phyloP scores from a whole-genome alignment of 2,329 filamentous ascomycete species.

The Davidsoniella neocaledoniae region DNA sequence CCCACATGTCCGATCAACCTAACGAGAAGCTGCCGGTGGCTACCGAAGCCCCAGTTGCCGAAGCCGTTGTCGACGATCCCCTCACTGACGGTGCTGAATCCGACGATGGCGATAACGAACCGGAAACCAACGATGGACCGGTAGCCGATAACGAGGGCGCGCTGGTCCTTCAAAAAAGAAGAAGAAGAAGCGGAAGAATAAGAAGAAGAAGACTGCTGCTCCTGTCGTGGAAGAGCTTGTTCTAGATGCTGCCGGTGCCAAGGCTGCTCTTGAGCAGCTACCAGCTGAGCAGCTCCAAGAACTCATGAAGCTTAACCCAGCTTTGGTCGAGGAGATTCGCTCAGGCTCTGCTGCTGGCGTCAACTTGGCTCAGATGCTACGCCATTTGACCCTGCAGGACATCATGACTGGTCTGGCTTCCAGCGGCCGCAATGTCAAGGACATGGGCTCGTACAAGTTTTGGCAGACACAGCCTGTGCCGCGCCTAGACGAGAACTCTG shows the following conservation, averaged over 20 bases:
- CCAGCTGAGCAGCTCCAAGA: slow-evolving; percentile 43
- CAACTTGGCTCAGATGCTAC: slow-evolving; percentile 35
- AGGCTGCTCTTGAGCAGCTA: slow-evolving; percentile 36
- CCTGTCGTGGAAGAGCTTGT: slow-evolving; percentile 26
- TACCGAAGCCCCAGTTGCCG: slow-evolving; percentile 24
- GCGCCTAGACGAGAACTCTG: slow-evolving; percentile 47
- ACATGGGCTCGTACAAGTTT: slow-evolving; percentile 96
- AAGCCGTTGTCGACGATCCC: slow-evolving; percentile 18
- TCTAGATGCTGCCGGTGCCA: slow-evolving; percentile 24
- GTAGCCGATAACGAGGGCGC: slow-evolving; percentile 21
- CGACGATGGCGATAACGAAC: slow-evolving; percentile 21
- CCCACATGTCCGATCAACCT: slow-evolving; percentile 8
- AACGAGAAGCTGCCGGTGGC: slow-evolving; percentile 3
- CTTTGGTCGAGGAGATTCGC: slow-evolving; percentile 42
- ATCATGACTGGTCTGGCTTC: slow-evolving; percentile 61
- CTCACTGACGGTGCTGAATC: slow-evolving; percentile 22
- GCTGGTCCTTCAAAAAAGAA: slow-evolving; percentile 16
- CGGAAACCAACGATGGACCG: slow-evolving; percentile 24
- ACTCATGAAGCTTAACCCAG: slow-evolving; percentile 56
- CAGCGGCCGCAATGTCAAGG: slow-evolving; percentile 77
- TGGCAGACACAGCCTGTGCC: slow-evolving; percentile 96
- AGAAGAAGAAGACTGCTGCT: slow-evolving; percentile 47
- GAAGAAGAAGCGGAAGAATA: slow-evolving; percentile 46
- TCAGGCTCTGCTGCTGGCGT: slow-evolving; percentile 22
- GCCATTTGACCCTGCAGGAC: slow-evolving; percentile 50